phyloP scores from a whole-genome alignment of 2,329 filamentous ascomycete genomes.

The Aspergillus costaricaensis region DNA sequence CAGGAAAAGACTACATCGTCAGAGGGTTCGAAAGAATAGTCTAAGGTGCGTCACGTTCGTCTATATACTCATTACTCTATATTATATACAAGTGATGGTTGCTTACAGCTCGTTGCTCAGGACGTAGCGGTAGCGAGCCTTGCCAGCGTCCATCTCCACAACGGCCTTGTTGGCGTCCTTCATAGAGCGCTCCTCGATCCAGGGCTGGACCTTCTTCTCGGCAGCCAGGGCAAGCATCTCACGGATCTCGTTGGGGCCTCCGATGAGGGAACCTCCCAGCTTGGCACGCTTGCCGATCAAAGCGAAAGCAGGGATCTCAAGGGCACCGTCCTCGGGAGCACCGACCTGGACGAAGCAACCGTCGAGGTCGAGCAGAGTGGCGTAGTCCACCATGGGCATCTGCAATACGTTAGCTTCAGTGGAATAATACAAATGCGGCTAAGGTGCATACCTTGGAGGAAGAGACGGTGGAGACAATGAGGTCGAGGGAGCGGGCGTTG shows the following conservation, averaged over 20 bases:
- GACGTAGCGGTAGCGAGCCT: conserved; percentile 48
- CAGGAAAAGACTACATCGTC: conserved; percentile 25
- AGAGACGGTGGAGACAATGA: conserved; percentile 60
- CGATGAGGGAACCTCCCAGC: conserved; percentile 50
- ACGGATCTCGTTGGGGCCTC: conserved; percentile 42
- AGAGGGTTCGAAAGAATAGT: conserved; percentile 30
- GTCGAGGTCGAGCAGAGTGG: conserved; percentile 57
- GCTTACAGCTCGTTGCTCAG: conserved; percentile 41
- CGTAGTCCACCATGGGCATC: conserved; percentile 65
- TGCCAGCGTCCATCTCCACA: conserved; percentile 45
- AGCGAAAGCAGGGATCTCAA: conserved; percentile 57
- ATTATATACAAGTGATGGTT: background rate
- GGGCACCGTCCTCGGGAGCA: conserved; percentile 60
- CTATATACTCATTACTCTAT: conserved; percentile 9
- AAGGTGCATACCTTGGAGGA: conserved; percentile 29
- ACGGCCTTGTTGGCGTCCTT: conserved; percentile 46
- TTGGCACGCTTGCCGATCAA: conserved; percentile 56
- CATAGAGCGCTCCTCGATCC: conserved; percentile 45
- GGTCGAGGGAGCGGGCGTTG: conserved; percentile 52
- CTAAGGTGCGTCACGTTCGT: conserved; percentile 4
- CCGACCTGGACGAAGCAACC: conserved; percentile 67
- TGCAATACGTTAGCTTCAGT: conserved; percentile 6
- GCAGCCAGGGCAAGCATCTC: conserved; percentile 48
- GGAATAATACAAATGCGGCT: too few species aligned
- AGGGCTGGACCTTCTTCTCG: conserved; percentile 41